Base-by-base conservation (phyloP, 2,329 filamentous ascomycete genomes). In the Capronia epimyces region DNA sequence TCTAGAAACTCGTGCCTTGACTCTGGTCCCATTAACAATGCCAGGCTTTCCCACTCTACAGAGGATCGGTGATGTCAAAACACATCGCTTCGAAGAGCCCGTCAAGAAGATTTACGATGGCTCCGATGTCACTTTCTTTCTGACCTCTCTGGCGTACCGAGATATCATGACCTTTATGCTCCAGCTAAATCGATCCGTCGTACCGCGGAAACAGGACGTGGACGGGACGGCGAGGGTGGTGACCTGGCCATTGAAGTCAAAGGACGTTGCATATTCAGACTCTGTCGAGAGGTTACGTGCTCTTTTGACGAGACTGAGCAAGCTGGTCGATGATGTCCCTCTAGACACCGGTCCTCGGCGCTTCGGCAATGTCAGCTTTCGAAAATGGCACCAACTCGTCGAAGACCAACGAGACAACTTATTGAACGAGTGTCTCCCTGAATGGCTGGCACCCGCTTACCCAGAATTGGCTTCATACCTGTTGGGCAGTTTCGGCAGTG, bases 321-420 rank as follows among this genome's bases (percentile, higher is more conserved):
- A 70, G 7, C 77, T 94, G 43, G 80, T 95, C 44, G 80, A 85
- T 13, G 82, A 90, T 63, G 86, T 83, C 1, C 91, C 90, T 1
- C 91, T 91, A 0, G 86, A 94, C 62, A 81, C 82, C 5, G 90
- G 90, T 12, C 90, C 91, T 15, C 78, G 91, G 46, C 79, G 93
- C 56, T 98, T 97, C 66, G 93, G 93, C 27, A 98, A 98, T 66
- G 75, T 87, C 40, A 91, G 87, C 63, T 98, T 95, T 68, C 79
- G 90, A 24, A 87, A 76, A 59, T 98, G 93, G 91, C 80, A 85
- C 66, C 72, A 78, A 42, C 69, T 89, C 24, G 74, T 93, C 10
- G 81, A 84, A 59, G 76, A 80, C 47, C 74, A 78, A 13, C 69
- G 80, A 1, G 69, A 78, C 2, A 69, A 59, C 9, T 70, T 91